phyloP scores from a whole-genome alignment of 2,329 filamentous ascomycete species.

The Hypoxylon sp. region DNA sequence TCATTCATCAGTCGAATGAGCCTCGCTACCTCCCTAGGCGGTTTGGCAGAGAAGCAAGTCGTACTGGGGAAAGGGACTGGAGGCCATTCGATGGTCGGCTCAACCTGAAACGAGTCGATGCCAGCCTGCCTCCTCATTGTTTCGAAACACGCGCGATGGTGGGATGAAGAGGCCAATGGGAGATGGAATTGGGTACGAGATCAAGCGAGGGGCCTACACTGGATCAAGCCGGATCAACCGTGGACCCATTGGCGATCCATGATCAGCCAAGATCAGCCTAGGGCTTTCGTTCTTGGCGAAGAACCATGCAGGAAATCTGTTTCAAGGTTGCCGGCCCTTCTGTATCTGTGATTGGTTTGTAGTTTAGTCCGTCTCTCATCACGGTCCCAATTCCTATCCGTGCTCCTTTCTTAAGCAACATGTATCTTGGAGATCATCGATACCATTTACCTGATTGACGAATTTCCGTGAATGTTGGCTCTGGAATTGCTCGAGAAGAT shows the following conservation, averaged over 20 bases:
- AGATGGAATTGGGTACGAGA: slow-evolving; percentile 12
- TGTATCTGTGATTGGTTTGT: slow-evolving; percentile 29
- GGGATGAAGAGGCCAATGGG: slow-evolving; percentile 38
- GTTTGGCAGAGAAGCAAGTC: slow-evolving; percentile 27
- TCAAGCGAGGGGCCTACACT: slow-evolving; percentile 27
- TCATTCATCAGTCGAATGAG: slow-evolving; percentile 33
- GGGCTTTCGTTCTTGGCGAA: slow-evolving; percentile 31
- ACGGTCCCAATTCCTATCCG: slow-evolving; percentile 18
- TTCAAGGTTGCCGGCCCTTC: slow-evolving; percentile 37
- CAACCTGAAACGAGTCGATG: slow-evolving; percentile 46
- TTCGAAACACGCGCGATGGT: slow-evolving; percentile 45
- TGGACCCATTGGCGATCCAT: slow-evolving; percentile 37
- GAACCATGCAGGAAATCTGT: slow-evolving; percentile 38
- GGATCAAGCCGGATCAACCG: slow-evolving; percentile 34
- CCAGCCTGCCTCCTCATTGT: slow-evolving; percentile 42
- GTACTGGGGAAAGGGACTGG: slow-evolving; percentile 27
- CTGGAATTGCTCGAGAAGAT: slow-evolving; percentile 1
- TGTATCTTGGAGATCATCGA: slow-evolving; percentile 13
- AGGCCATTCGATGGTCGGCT: slow-evolving; percentile 38
- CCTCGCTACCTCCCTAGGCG: slow-evolving; percentile 21
- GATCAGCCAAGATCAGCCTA: slow-evolving; percentile 36
- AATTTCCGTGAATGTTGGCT: slow-evolving; percentile 3
- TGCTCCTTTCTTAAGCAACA: slow-evolving; percentile 15
- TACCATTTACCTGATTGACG: slow-evolving; percentile 4
- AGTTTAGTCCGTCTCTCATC: slow-evolving; percentile 18